Conservation (phyloP, 176 grass and related monocot species). For the Aegilops tauschii region DNA sequence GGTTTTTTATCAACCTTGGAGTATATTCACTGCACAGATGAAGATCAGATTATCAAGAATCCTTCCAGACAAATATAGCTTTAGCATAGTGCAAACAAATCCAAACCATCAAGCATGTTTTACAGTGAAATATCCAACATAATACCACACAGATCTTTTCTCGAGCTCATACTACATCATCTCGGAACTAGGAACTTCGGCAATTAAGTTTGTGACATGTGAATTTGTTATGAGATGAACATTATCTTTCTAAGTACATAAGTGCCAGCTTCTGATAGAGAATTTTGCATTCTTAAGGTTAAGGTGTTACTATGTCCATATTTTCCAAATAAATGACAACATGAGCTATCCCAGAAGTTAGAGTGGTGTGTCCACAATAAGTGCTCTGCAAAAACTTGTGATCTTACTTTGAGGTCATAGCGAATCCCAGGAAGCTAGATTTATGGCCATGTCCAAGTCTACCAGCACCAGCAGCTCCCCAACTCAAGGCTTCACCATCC, state of each 20-base stretch:
- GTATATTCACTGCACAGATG: slow-evolving; percentile 92
- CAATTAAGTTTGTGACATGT: not conserved
- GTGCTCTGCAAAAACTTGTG: not conserved
- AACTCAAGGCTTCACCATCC: slow-evolving; percentile 76
- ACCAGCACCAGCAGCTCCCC: slow-evolving; percentile 85
- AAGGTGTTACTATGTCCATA: not conserved
- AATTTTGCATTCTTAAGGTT: slow-evolving; percentile 11
- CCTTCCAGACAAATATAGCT: slow-evolving; percentile 2
- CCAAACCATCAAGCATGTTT: slow-evolving; percentile 10
- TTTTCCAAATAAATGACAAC: slow-evolving; percentile 14
- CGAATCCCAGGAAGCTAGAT: slow-evolving; percentile 67
- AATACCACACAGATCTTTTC: slow-evolving; percentile 14
- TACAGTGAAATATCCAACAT: not conserved
- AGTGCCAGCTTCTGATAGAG: slow-evolving; percentile 11
- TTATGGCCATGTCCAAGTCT: slow-evolving; percentile 85
- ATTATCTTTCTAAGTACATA: slow-evolving; percentile 1
- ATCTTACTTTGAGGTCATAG: slow-evolving; percentile 40
- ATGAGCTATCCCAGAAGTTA: not conserved
- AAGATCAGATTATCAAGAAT: slow-evolving; percentile 38
- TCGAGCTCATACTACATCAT: slow-evolving; percentile 12
- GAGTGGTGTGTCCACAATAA: not conserved
- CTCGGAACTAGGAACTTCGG: not conserved
- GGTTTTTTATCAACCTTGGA: slow-evolving; percentile 84
- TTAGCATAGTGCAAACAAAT: not conserved
- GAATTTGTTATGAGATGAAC: not conserved